Conservation (phyloP, 2,329 filamentous ascomycete genomes). For the Bipolaris victoriae region DNA sequence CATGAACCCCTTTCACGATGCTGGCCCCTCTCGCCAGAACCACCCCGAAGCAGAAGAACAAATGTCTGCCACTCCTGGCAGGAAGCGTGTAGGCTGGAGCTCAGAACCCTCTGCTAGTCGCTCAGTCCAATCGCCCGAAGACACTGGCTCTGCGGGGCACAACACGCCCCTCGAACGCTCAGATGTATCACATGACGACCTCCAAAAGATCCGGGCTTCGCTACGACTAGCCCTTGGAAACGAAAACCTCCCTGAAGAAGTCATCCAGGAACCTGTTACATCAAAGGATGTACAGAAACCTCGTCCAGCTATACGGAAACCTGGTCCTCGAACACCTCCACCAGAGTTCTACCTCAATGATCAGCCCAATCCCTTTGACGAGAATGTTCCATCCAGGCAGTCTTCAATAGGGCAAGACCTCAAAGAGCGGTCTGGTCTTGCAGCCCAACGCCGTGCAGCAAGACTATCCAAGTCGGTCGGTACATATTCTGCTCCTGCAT, state of each 20-base stretch:
- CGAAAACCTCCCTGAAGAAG: slow-evolving; percentile 29
- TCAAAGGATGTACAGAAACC: slow-evolving; percentile 41
- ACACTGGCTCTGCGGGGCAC: slow-evolving; percentile 35
- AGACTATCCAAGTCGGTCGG: slow-evolving; percentile 45
- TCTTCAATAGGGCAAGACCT: slow-evolving; percentile 22
- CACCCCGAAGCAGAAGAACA: slow-evolving; percentile 29
- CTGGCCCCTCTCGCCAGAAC: slow-evolving; percentile 22
- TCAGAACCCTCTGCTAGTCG: slow-evolving; percentile 25
- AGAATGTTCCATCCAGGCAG: slow-evolving; percentile 18
- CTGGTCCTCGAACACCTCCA: slow-evolving; percentile 36
- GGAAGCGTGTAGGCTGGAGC: slow-evolving; percentile 47
- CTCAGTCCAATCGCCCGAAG: slow-evolving; percentile 30
- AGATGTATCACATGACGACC: slow-evolving; percentile 46
- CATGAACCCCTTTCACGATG: slow-evolving; percentile 37
- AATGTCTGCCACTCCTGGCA: slow-evolving; percentile 36
- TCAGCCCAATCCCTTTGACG: slow-evolving; percentile 44
- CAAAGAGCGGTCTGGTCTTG: slow-evolving; percentile 45
- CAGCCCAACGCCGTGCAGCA: slow-evolving; percentile 44
- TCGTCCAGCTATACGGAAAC: slow-evolving; percentile 47
- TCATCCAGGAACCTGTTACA: slow-evolving; percentile 19
- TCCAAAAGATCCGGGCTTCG: slow-evolving; percentile 41
- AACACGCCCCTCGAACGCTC: slow-evolving; percentile 39
- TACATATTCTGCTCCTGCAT: slow-evolving; percentile 44
- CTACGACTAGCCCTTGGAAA: slow-evolving; percentile 45
- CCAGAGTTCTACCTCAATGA: slow-evolving; percentile 43